Conservation (phyloP, 768 basidiomycete genomes). For the Scleroderma bovista region DNA sequence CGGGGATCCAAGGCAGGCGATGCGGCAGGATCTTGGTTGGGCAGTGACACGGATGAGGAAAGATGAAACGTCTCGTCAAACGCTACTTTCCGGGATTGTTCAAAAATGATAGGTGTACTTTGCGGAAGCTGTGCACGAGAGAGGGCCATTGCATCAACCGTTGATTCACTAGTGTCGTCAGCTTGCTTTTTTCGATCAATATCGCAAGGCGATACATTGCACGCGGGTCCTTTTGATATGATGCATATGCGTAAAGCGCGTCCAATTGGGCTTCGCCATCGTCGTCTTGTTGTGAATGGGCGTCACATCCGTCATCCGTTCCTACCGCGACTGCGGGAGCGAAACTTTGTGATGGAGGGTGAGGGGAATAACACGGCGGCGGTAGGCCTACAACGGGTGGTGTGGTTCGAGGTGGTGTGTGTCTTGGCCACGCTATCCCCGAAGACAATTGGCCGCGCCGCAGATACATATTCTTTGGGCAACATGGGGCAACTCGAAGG, state of each 20-base stretch:
- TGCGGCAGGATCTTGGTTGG: neutral
- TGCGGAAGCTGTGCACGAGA: neutral
- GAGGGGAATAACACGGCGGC: neutral
- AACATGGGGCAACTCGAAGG: neutral
- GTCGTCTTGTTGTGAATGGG: too few species aligned
- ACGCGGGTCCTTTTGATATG: neutral
- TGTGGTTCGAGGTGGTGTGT: neutral
- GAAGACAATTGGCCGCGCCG: neutral
- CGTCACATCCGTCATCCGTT: too few species aligned
- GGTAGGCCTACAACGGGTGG: neutral
- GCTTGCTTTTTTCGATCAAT: neutral
- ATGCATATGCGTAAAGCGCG: too few species aligned
- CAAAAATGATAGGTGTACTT: neutral
- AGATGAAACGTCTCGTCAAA: neutral
- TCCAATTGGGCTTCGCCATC: too few species aligned
- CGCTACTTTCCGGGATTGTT: neutral
- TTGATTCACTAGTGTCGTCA: conserved; percentile 45
- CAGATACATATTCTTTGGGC: neutral
- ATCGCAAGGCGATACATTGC: neutral
- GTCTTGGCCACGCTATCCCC: neutral
- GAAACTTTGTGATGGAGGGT: neutral
- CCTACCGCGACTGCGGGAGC: too few species aligned
- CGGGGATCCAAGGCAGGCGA: neutral
- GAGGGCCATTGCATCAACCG: neutral
- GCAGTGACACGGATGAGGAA: neutral